Evolutionary conservation across 352 stramenopile species (phyloP), one percentile per base, ranked within the genome.

Genomic region (Elongisporangium undulatum): DNA sequence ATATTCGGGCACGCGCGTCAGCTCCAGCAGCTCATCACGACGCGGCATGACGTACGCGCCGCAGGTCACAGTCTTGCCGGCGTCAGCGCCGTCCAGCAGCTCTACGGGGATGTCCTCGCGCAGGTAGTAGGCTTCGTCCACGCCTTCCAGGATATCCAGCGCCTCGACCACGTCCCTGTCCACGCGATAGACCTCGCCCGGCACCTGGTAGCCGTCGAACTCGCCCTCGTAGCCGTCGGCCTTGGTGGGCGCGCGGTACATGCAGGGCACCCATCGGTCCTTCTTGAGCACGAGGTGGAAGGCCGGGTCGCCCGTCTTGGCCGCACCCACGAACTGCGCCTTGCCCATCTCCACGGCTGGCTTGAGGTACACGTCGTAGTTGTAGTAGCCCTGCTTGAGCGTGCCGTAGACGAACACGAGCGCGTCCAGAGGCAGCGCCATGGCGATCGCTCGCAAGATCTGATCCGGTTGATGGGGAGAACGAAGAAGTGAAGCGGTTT

Each of bases 371-470:
- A 75, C 55, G n/a, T 85, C 65, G 63, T 90, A 86, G 74, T 92
- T 92, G 58, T 79, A 61, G 56, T 87, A 83, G 22, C 71, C 78
- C 19, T 72, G 77, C 73, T 90, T 92, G 63, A 92, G 78, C 26
- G 82, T 92, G 23, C 79, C 82, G 59, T 92, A 92, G 19, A 92
- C 78, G 57, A 90, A 90, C 56, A 92, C 77, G 54, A 87, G 67
- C 29, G 74, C 71, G 51, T 82, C 68, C 55, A 84, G 73, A 21
- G 22, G 13, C 53, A 55, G 34, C 34, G 34, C 34, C 34, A 45
- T 45, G 34, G 34, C 12, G 34, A 45, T 45, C 10, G 12, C 2
- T 45, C 34, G 34, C 10, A 39, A 7, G 6, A 45, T 45, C 34
- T 45, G 34, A 45, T 45, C 34, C 7, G 34, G 34, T 17, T 17